Evolutionary conservation across 495 filamentous ascomycete species (phyloP).

Genomic region (Neurospora sp.): DNA sequence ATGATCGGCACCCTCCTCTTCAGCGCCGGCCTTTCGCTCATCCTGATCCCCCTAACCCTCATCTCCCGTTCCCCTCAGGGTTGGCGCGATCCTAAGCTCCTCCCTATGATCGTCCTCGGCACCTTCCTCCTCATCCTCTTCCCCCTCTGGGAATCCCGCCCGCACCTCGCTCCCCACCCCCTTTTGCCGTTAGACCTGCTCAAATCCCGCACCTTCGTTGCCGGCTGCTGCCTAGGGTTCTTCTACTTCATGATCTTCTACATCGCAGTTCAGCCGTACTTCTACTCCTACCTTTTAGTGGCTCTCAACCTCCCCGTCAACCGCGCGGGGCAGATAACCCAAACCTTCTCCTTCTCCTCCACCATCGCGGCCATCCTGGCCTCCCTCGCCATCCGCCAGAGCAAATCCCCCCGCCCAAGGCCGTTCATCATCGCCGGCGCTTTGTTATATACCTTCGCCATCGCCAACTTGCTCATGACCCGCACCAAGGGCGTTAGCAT

Average conservation of each 20-base stretch:
- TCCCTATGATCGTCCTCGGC: constrained; percentile 48
- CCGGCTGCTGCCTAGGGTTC: constrained; percentile 46
- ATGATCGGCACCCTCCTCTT: constrained; percentile 45
- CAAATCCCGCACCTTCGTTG: constrained; percentile 49
- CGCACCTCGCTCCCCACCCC: constrained; percentile 40
- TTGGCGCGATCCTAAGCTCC: constrained; percentile 45
- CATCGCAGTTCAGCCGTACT: constrained; percentile 50
- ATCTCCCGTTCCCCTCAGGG: constrained; percentile 33
- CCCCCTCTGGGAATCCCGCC: constrained; percentile 44
- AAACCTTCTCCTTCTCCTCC: constrained; percentile 42
- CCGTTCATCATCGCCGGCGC: constrained; percentile 40
- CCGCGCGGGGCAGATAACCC: constrained; percentile 42
- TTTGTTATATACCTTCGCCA: constrained; percentile 48
- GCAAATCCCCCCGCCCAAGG: constrained; percentile 18
- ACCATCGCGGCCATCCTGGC: constrained; percentile 42
- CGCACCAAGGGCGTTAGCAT: constrained; percentile 40
- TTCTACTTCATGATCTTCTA: constrained; percentile 54
- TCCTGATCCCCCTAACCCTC: constrained; percentile 56
- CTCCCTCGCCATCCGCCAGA: constrained; percentile 45
- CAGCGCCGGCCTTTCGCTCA: constrained; percentile 45
- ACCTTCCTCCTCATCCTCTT: constrained; percentile 45
- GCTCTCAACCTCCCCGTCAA: constrained; percentile 48
- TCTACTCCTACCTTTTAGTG: constrained; percentile 53
- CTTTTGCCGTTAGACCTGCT: constrained; percentile 52
- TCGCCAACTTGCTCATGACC: constrained; percentile 58